Base-by-base conservation (phyloP, 192 early-diverging fungal species). In the Diversispora epigaea region DNA sequence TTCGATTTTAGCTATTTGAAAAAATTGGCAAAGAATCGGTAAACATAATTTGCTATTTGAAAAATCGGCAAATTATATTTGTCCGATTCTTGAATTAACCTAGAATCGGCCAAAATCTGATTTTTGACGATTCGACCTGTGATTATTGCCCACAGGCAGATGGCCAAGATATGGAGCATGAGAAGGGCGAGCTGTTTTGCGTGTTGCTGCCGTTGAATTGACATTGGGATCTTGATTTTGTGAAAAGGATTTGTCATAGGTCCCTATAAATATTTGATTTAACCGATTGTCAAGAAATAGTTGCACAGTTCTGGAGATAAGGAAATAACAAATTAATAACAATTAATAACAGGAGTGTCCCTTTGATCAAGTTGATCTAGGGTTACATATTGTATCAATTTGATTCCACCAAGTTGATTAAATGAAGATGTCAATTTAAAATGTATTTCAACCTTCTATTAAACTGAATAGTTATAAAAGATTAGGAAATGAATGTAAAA, bases 391-490 rank as follows among this genome's bases (percentile, higher is more conserved):
- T 54, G 25, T 39, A 64, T 64, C 62, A 64, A 64, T 64, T 39
- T 22, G 25, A 64, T 25, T 64, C 62, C 21, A 52, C 32, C 61
- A 22, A 64, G 62, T 64, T 64, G 62, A 44, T 64, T n/a, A 64
- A 64, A 40, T 64, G 62, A 68, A 68, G 19, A 6, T 25, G 19
- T 50, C 46, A 68, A 6, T 41, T 54, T 68, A 0, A 7, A 10
- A 52, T 68, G 47, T 68, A 68, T 54, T 68, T 68, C 47, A 32
- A 47, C n/a, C 50, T 68, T 68, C 67, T 8, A 68, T 68, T 54
- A 68, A 68, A 68, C 67, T 68, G 41, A 43, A 64, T 64, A 64
- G 62, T 43, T 50, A 68, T 47, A 68, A 68, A 68, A 68, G 45
- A 68, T 68, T 68, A 68, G 67, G 43, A 64, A 64, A 64, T 64